phyloP scores from a whole-genome alignment of 768 basidiomycete genomes.

The Pisolithus tinctorius region DNA sequence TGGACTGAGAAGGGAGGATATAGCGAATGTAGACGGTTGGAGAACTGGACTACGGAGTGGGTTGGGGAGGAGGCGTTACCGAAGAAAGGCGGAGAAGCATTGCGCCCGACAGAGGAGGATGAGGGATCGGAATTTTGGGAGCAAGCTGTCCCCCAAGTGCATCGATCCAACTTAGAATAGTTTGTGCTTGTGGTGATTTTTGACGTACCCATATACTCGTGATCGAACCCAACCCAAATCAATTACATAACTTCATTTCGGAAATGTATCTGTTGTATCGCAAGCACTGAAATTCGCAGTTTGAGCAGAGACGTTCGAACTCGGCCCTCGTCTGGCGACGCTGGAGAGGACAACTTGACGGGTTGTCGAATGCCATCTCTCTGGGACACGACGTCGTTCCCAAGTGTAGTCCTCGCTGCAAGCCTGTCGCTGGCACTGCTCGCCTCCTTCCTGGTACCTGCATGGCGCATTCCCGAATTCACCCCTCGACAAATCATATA shows the following conservation, averaged over 20 bases:
- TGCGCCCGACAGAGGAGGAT: slow-evolving; percentile 33
- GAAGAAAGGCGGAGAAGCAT: no score
- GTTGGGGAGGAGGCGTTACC: slow-evolving; percentile 37
- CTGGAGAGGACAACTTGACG: no score
- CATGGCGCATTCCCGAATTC: slow-evolving; percentile 22
- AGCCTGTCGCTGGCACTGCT: background rate
- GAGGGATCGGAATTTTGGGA: slow-evolving; percentile 11
- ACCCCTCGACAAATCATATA: slow-evolving; percentile 34
- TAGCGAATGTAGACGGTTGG: slow-evolving; percentile 38
- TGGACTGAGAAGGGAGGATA: slow-evolving; percentile 29
- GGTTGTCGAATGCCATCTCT: no score
- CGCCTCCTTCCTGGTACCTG: slow-evolving; percentile 2
- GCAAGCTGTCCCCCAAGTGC: background rate
- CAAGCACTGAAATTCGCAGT: no score
- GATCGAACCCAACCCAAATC: no score
- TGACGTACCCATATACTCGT: no score
- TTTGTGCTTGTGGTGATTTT: slow-evolving; percentile 1
- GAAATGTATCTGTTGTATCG: no score
- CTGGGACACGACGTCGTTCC: no score
- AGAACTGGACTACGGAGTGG: slow-evolving; percentile 53
- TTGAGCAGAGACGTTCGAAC: no score
- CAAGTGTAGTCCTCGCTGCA: no score
- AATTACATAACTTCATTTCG: no score
- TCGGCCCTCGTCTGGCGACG: no score
- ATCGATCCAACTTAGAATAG: background rate